phyloP scores from a whole-genome alignment of 129 eudicot species.

The Tanacetum coccineum region DNA sequence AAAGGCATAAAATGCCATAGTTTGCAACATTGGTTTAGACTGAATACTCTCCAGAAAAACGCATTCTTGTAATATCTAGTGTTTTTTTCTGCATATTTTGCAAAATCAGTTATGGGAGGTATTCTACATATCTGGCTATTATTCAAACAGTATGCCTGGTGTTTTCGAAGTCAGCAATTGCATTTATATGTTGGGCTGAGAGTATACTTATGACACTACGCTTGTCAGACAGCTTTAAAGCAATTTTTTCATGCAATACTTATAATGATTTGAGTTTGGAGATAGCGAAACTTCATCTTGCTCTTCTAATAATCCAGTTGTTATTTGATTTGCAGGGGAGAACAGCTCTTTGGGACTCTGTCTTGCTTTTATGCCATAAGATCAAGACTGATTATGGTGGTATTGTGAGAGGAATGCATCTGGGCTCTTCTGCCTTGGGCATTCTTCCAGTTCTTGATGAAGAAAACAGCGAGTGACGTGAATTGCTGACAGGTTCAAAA shows the following conservation, averaged over 20 bases:
- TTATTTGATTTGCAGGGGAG: conserved; percentile 63
- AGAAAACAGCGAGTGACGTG: conserved; percentile 52
- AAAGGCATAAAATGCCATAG: not conserved
- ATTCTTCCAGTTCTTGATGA: conserved; percentile 69
- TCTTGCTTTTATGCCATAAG: conserved; percentile 78
- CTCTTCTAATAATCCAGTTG: not conserved
- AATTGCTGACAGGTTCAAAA: too few species aligned
- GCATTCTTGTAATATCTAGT: too few species aligned
- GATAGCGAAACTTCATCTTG: not conserved
- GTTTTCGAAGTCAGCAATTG: too few species aligned
- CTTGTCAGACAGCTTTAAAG: not conserved
- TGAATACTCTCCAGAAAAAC: not conserved
- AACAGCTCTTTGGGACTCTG: conserved; percentile 94
- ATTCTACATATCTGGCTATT: too few species aligned
- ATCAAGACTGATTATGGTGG: conserved; percentile 71
- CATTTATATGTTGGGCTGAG: not conserved
- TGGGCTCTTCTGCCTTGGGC: conserved; percentile 76
- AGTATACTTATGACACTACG: not conserved
- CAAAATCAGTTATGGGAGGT: too few species aligned
- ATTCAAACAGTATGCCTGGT: too few species aligned
- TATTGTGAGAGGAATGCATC: conserved; percentile 81
- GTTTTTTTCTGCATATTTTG: too few species aligned
- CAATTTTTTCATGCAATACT: not conserved
- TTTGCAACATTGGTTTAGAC: too few species aligned
- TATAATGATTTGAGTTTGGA: not conserved